phyloP scores from a whole-genome alignment of 2,329 filamentous ascomycete species.

The Claviceps paspali region DNA sequence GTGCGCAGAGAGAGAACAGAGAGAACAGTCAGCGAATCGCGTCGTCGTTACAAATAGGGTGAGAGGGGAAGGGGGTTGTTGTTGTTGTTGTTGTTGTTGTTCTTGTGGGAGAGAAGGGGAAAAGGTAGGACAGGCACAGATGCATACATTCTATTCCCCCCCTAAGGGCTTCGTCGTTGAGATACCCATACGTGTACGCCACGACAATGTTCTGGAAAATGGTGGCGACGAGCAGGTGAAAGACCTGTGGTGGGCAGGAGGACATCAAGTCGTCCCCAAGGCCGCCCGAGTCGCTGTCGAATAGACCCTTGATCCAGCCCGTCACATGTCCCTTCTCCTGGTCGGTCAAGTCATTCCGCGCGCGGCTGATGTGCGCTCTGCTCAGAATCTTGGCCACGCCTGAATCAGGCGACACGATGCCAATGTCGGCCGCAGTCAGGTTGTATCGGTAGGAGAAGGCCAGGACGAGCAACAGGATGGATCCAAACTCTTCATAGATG shows the following conservation, averaged over 20 bases:
- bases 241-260: conserved; percentile 67
- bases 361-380: conserved; percentile 40
- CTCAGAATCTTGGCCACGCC: conserved; percentile 54
- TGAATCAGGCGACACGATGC: conserved; percentile 41
- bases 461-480: conserved; percentile 56
- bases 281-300: conserved; percentile 56
- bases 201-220: conserved; percentile 62
- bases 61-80: not conserved
- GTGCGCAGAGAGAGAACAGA: no score
- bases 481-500: conserved; percentile 73
- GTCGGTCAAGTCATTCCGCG: conserved; percentile 44
- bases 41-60: not conserved
- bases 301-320: conserved; percentile 65
- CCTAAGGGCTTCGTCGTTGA: conserved; percentile 57
- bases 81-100: no score
- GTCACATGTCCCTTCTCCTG: conserved; percentile 51
- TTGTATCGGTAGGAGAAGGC: conserved; percentile 65
- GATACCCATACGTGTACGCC: conserved; percentile 47
- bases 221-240: conserved; percentile 63
- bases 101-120: no score
- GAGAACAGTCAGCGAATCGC: not conserved
- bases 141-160: conserved; percentile 59
- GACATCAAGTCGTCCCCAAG: conserved; percentile 70
- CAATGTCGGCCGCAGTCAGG: conserved; percentile 48
- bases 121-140: no score